These are phyloP conservation scores for Choanephora cucurbitarum DNA, from an alignment of 371 early-diverging fungal species.

Conservation along the genomic window DNA sequence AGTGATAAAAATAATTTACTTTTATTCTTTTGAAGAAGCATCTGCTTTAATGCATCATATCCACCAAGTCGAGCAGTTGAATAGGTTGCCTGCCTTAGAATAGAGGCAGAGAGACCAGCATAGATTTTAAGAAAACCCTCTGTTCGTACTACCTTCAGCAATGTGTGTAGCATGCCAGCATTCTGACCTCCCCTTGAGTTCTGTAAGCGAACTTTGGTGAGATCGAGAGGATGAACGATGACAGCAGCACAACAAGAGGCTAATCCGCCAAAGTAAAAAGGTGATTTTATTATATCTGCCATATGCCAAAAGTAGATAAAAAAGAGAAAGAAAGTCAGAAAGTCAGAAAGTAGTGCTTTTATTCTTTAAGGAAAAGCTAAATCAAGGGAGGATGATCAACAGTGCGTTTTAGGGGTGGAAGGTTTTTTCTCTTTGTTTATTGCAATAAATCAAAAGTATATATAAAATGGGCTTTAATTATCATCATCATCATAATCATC, in stretches of 20 bases:
- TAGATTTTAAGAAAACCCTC: slow-evolving; percentile 55
- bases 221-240: slow-evolving; percentile 71
- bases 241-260: slow-evolving; percentile 63
- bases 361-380: neutral
- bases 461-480: neutral
- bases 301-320: neutral
- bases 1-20: slow-evolving; percentile 21
- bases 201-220: slow-evolving; percentile 72
- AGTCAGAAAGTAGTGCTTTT: neutral
- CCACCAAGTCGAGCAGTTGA: slow-evolving; percentile 69
- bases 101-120: slow-evolving; percentile 62
- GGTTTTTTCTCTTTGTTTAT: neutral
- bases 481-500: slow-evolving; percentile 41
- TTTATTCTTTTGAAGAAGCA: slow-evolving; percentile 31
- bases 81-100: slow-evolving; percentile 72
- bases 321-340: neutral
- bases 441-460: no score
- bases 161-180: slow-evolving; percentile 41
- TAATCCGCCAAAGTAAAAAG: slow-evolving; percentile 59
- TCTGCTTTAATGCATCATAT: slow-evolving; percentile 59
- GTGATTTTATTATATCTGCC: slow-evolving; percentile 24
- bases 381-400: neutral
- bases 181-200: slow-evolving; percentile 40
- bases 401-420: neutral
- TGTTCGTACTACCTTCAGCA: slow-evolving; percentile 31